These are phyloP conservation scores for Fusarium neocosmosporiellum DNA, from an alignment of 2,329 filamentous ascomycete genomes.

Conservation along the genomic window DNA sequence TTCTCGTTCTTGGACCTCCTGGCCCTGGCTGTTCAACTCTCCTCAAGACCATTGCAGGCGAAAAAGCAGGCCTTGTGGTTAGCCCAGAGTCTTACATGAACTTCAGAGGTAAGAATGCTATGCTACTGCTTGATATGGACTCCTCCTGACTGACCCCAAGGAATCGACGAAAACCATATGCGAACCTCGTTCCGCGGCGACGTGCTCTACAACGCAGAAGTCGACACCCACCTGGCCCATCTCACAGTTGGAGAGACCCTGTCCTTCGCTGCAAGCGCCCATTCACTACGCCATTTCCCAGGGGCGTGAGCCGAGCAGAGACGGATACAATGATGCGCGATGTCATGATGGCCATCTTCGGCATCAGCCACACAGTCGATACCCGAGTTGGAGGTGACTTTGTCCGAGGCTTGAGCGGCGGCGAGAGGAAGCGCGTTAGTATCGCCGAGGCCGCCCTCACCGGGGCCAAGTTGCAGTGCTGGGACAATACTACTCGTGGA, in stretches of 20 bases:
- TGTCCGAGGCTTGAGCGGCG: slow-evolving; percentile 78
- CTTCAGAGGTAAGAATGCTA: slow-evolving; percentile 57
- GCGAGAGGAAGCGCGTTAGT: slow-evolving; percentile 81
- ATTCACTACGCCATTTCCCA: slow-evolving; percentile 68
- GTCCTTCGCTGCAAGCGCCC: slow-evolving; percentile 70
- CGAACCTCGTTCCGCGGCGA: slow-evolving; percentile 61
- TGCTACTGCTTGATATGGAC: rapidly evolving
- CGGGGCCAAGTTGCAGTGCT: slow-evolving; percentile 43
- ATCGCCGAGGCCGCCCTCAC: slow-evolving; percentile 73
- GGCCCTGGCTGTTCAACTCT: slow-evolving; percentile 66
- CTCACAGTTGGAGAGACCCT: slow-evolving; percentile 74
- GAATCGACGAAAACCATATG: slow-evolving; percentile 49
- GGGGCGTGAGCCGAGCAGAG: slow-evolving; percentile 24
- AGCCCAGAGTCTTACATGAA: slow-evolving; percentile 52
- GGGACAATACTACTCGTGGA: slow-evolving; percentile 47
- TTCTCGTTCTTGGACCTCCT: slow-evolving; percentile 62
- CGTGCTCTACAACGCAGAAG: slow-evolving; percentile 73
- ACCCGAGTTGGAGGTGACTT: slow-evolving; percentile 78
- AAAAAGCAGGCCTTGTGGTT: slow-evolving; percentile 55
- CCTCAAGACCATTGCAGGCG: slow-evolving; percentile 66
- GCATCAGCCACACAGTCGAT: slow-evolving; percentile 77
- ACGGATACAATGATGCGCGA: slow-evolving; percentile 50
- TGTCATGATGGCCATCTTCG: slow-evolving; percentile 79
- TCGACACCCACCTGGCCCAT: slow-evolving; percentile 72
- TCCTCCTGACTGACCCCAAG: slow-evolving; percentile 20